Evolutionary conservation across 2,329 filamentous ascomycete species (phyloP), one percentile per base, ranked within the genome.

Genomic region (Fusarium sp.): DNA sequence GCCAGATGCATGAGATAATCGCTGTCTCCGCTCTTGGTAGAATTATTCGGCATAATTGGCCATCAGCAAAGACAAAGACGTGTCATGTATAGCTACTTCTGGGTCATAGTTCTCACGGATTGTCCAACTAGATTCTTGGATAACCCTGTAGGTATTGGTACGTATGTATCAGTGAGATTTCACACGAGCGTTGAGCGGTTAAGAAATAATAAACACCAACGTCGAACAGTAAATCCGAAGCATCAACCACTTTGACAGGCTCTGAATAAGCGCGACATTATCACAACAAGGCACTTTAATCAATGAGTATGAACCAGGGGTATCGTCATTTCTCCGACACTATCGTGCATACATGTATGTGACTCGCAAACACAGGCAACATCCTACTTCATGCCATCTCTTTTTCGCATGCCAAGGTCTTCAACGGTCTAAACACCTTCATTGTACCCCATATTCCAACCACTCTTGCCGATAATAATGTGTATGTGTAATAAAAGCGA

Each of bases 291-390:
- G 24, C 26, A 39, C 42, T 24, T 50, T n/a, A 31, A 17, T 7
- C 15, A 7, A 28, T 50, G 24, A 18, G 42, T 45, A 57, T 39
- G 46, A 63, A 49, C 24, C 57, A 56, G 58, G 48, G 66, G 66
- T 68, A 69, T 69, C 67, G 67, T 71, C 63, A 67, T 59, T 68
- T 63, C 50, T 68, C 49, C 48, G 49, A 56, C 58, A 52, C 43
- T 68, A 53, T 49, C 66, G 38, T 55, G 55, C 49, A 63, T 63
- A 63, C 53, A 57, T 70, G 26, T 62, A 58, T 67, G 56, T 50
- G 36, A 42, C 49, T 56, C 40, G 42, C 44, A 60, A 58, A 66
- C 36, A 49, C 44, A 44, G 38, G 51, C 40, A 49, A 49, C 42
- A 49, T 59, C 28, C 45, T 22, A 50, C n/a, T 38, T 28, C 34